A percentile compares a stretch with the other conserved stretches of the same genome.
These are phyloP conservation scores for Colletotrichum lentis DNA, from an alignment of 2,329 filamentous ascomycete species.

Conservation along the genomic window DNA sequence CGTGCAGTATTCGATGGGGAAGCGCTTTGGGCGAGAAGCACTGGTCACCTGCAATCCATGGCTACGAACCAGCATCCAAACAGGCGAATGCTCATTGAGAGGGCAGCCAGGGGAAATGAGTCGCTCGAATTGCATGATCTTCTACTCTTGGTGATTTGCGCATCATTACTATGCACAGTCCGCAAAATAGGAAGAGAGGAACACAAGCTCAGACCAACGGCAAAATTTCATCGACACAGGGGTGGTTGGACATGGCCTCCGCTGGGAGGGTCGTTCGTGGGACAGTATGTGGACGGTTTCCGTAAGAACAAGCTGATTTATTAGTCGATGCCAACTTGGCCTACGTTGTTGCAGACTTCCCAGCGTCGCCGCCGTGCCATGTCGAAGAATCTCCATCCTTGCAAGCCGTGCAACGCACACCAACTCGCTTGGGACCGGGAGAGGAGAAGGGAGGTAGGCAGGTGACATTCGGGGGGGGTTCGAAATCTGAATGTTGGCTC, in stretches of 20 bases:
- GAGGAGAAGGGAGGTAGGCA: not conserved
- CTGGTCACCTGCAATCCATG: constrained; percentile 1
- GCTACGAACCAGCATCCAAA: constrained; percentile 13
- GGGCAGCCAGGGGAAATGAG: not conserved
- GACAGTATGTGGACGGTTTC: not conserved
- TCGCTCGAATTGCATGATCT: constrained; percentile 1
- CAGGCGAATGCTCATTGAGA: constrained; percentile 9
- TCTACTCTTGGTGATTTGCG: constrained; percentile 5
- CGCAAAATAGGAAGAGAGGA: constrained; percentile 12
- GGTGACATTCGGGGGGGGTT: not conserved
- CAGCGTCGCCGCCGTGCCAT: not conserved
- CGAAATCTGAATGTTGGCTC: constrained; percentile 24
- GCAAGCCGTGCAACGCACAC: not conserved
- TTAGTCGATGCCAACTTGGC: not conserved
- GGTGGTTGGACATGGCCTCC: not conserved
- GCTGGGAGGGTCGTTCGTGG: not conserved
- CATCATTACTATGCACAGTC: constrained; percentile 5
- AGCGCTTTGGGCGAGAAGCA: not conserved
- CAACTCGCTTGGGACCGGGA: not conserved
- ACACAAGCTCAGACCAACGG: constrained; percentile 25
- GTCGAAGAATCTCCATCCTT: not conserved
- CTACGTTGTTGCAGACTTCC: constrained; percentile 9
- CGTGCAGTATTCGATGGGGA: constrained; percentile 8
- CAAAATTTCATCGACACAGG: constrained; percentile 26
- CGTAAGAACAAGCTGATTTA: not conserved